Base-by-base conservation (phyloP, 371 early-diverging fungal species). In the Mucor plumbeus region DNA sequence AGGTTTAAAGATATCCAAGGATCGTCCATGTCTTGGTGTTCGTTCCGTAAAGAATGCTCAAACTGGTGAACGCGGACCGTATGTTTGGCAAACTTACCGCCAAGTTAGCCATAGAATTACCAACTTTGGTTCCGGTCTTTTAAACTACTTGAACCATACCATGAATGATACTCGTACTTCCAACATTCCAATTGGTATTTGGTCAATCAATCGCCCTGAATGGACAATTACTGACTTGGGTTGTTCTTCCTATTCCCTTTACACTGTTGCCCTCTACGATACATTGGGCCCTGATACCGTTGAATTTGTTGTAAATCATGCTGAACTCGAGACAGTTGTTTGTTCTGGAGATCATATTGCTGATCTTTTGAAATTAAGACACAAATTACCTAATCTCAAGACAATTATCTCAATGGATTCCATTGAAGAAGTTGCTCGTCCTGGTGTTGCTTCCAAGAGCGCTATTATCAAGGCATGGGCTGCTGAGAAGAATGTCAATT, bases 191-290 rank as follows among this genome's bases (percentile, higher is more conserved):
- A 69, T 92, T 19, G 92, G 92, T 50, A 77, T 93, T 47, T 91
- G 88, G 84, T 75, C 90, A 35, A 82, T 92, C 68, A 99, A 99
- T 76, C 83, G 99, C 47, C 79, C 91, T 19, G 99, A 99, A 71
- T 99, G 99, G 99, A 78, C 90, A 26, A 85, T 96, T 33, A 73
- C 91, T n/a, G 96, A 94, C 61, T 75, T 86, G 55, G 92, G 86
- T 5, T 79, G 85, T 65, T 62, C 79, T 56, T 67, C 80, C 15
- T 87, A 87, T 57, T 81, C 82, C 61, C 71, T 87, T n/a, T 78
- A 85, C 33, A 85, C 94, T 11, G 96, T 97, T 7, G 97, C 99
- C 4, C 84, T 99, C 40, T 99, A 99, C 77, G 97, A 98, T 74
- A 98, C 99, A 7, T 87, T 98, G 17, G 98, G 98, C n/a, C 84